Percentiles rank a stretch among this genome's conserved stretches.
phyloP scores from a whole-genome alignment of 148 eudicot species.

The Simmondsia chinensis region DNA sequence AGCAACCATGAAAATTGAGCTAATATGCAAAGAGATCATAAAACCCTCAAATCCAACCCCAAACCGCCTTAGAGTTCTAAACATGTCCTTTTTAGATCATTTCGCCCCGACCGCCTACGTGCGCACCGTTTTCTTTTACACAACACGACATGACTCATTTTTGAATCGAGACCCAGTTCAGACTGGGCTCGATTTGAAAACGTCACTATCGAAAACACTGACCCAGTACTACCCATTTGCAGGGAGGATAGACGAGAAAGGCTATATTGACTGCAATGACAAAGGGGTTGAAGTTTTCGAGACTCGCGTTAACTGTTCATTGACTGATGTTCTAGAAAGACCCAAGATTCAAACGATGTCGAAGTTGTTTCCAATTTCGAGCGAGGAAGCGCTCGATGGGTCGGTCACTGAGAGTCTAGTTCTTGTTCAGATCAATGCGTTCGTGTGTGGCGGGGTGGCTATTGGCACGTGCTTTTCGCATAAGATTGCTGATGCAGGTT shows the following conservation, averaged over 20 bases:
- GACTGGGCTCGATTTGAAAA: too few relatives aligned
- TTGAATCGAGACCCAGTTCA: neutral
- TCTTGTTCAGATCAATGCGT: slow-evolving; percentile 27
- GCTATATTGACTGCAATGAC: slow-evolving; percentile 28
- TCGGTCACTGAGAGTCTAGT: slow-evolving; percentile 9
- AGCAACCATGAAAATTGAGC: slow-evolving; percentile 8
- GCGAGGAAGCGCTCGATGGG: slow-evolving; percentile 2
- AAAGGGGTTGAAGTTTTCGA: slow-evolving; percentile 23
- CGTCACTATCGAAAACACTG: slow-evolving; percentile 11
- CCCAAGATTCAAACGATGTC: slow-evolving; percentile 10
- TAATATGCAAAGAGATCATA: slow-evolving; percentile 7
- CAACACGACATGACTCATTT: neutral
- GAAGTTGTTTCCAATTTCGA: slow-evolving; percentile 19
- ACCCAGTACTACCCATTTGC: slow-evolving; percentile 35
- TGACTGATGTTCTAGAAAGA: slow-evolving; percentile 14
- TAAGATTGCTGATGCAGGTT: slow-evolving; percentile 24
- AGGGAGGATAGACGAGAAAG: slow-evolving; percentile 23
- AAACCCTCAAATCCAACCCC: slow-evolving; percentile 9
- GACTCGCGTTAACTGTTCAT: slow-evolving; percentile 8
- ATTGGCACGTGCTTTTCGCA: slow-evolving; percentile 24
- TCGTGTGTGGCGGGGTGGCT: slow-evolving; percentile 27
- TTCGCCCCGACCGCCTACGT: slow-evolving; percentile 5
- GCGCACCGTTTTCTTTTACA: slow-evolving; percentile 4
- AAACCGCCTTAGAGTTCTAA: neutral
- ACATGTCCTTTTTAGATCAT: slow-evolving; percentile 6